Conservation (phyloP, 2,329 filamentous ascomycete species). For the Bipolaris zeicola region DNA sequence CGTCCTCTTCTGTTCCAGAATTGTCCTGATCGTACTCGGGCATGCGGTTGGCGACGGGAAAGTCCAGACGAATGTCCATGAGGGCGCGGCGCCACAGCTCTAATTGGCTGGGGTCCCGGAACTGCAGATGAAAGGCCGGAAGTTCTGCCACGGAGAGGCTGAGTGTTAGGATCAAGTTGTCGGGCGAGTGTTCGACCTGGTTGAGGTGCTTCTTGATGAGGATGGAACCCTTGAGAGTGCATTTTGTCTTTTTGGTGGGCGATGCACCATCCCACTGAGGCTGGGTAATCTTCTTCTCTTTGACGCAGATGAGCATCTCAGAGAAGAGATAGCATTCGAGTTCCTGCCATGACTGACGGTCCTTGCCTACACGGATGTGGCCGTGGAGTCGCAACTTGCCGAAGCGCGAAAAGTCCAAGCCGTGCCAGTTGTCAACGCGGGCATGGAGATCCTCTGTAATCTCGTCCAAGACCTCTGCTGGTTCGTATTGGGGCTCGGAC, state of each 20-base stretch:
- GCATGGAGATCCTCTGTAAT: slow-evolving; percentile 83
- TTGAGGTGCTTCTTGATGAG: slow-evolving; percentile 97
- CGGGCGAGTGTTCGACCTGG: slow-evolving; percentile 74
- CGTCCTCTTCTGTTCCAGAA: slow-evolving; percentile 87
- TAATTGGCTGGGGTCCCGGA: slow-evolving; percentile 80
- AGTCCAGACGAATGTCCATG: slow-evolving; percentile 77
- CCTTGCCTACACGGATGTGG: slow-evolving; percentile 90
- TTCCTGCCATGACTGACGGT: slow-evolving; percentile 96
- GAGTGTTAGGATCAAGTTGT: slow-evolving; percentile 85
- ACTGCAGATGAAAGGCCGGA: slow-evolving; percentile 91
- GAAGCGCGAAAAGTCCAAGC: slow-evolving; percentile 90
- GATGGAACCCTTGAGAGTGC: slow-evolving; percentile 95
- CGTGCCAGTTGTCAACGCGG: slow-evolving; percentile 98
- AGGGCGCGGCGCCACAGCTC: slow-evolving; percentile 91
- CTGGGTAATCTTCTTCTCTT: slow-evolving; percentile 81
- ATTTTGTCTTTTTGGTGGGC: slow-evolving; percentile 69
- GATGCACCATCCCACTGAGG: slow-evolving; percentile 69
- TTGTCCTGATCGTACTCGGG: slow-evolving; percentile 78
- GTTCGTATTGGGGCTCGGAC: slow-evolving; percentile 67
- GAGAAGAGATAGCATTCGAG: slow-evolving; percentile 95
- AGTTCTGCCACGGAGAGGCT: slow-evolving; percentile 90
- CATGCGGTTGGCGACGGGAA: slow-evolving; percentile 62
- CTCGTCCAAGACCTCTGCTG: slow-evolving; percentile 76
- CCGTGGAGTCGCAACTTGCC: slow-evolving; percentile 90
- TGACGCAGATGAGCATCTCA: slow-evolving; percentile 99